Evolutionary conservation across 1,284 basidiomycete species (phyloP), one percentile per base, ranked within the genome.

Genomic region (Athelia sp.): DNA sequence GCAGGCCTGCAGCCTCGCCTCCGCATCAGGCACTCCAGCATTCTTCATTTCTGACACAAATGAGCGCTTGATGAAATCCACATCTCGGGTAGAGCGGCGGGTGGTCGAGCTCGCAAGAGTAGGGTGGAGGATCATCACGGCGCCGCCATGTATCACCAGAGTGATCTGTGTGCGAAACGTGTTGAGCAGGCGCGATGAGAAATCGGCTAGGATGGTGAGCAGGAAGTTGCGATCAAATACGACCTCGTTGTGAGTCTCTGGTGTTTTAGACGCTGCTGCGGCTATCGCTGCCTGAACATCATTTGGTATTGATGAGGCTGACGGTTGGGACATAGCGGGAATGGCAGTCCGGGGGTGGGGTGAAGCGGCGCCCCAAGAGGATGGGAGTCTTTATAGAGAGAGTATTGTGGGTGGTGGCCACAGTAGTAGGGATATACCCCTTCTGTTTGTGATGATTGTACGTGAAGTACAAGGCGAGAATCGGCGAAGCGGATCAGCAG

Each of bases 141-240:
- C 82, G 1, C 84, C 84, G 29, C 84, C 84, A 53, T 87, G 84
- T 0, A 84, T 69, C 46, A 84, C 77, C 19, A 87, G 70, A 13
- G 76, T 72, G 2, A 86, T 71, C 21, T 71, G 72, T 14, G 59
- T 58, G 24, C 71, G 65, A 58, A 84, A 84, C 13, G 59, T 59
- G 2, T 57, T 53, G 13, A 67, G 58, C 0, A 80, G 64, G 14
- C 73, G 70, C 0, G 62, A 59, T 2, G 83, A 78, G 50, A 85
- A 72, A 58, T 78, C 67, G 36, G 70, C 59, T 19, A 85, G 73
- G 35, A 78, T 66, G 1, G 56, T 50, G 17, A 68, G 44, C 51
- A 85, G 75, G 50, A 65, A 60, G 0, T 47, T 4, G 14, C 56
- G 54, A 22, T 57, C 62, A 47, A 76, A 62, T 11, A 60, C 63